These are phyloP conservation scores for Kazachstania viticola DNA, from an alignment of 805 yeast genomes.

Conservation along the genomic window DNA sequence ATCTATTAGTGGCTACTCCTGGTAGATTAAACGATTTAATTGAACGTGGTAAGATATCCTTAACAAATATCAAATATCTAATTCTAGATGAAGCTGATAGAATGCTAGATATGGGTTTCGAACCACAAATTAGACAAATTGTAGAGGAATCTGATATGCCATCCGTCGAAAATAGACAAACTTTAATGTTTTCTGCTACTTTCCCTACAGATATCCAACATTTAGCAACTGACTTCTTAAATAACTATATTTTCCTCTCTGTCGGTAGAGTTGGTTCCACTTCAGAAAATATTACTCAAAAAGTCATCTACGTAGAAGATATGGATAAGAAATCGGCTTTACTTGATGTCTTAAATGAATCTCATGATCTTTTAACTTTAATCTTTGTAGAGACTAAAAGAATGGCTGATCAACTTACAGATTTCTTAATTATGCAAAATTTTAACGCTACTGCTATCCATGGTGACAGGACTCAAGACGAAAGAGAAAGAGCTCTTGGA, in stretches of 20 bases:
- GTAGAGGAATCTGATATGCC: slow-evolving; percentile 98
- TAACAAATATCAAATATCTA: slow-evolving; percentile 77
- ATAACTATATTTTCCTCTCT: slow-evolving; percentile 86
- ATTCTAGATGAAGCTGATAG: slow-evolving; percentile 98
- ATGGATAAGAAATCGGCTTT: slow-evolving; percentile 82
- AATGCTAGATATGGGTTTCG: slow-evolving; percentile 99
- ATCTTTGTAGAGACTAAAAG: slow-evolving; percentile 96
- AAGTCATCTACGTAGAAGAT: slow-evolving; percentile 80
- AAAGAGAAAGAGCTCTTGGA: slow-evolving; percentile 92
- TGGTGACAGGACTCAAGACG: slow-evolving; percentile 95
- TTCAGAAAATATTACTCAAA: slow-evolving; percentile 94
- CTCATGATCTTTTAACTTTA: slow-evolving; percentile 74
- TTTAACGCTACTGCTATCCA: slow-evolving; percentile 97
- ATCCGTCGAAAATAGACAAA: slow-evolving; percentile 74
- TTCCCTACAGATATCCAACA: slow-evolving; percentile 95
- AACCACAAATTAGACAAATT: slow-evolving; percentile 95
- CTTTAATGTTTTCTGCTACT: slow-evolving; percentile 96
- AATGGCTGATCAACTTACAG: slow-evolving; percentile 92
- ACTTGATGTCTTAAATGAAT: slow-evolving; percentile 71
- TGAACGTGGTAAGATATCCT: slow-evolving; percentile 86
- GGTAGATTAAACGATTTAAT: slow-evolving; percentile 93
- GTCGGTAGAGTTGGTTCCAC: slow-evolving; percentile 99
- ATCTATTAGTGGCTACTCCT: slow-evolving; percentile 92
- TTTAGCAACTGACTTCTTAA: slow-evolving; percentile 91
- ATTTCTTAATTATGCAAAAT: slow-evolving; percentile 72